Conservation (phyloP, 495 filamentous ascomycete species). For the Lasiosphaeriaceae sp. region DNA sequence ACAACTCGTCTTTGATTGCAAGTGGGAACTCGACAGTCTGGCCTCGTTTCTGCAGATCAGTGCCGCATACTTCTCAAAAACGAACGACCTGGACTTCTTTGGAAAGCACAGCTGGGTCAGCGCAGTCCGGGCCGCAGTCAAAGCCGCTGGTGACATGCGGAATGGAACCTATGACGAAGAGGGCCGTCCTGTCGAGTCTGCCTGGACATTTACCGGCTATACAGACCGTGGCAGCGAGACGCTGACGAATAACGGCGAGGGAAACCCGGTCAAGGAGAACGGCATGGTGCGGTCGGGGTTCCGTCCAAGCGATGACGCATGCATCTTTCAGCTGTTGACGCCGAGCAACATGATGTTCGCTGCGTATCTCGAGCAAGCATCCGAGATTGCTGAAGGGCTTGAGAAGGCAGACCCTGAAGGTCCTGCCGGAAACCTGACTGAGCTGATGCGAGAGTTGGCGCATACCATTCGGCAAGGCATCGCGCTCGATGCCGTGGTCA, state of each 20-base stretch:
- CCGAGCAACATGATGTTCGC: constrained; percentile 67
- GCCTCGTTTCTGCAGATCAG: constrained; percentile 60
- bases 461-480: constrained; percentile 50
- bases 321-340: constrained; percentile 56
- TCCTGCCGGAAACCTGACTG: constrained; percentile 40
- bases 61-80: constrained; percentile 53
- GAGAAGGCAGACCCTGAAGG: constrained; percentile 18
- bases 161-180: constrained; percentile 53
- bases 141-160: constrained; percentile 57
- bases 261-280: constrained; percentile 56
- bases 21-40: constrained; percentile 61
- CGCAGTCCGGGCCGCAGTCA: constrained; percentile 51
- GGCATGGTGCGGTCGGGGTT: constrained; percentile 61
- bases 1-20: constrained; percentile 57
- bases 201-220: constrained; percentile 55
- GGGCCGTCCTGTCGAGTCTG: constrained; percentile 48
- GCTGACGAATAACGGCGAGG: constrained; percentile 57
- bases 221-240: constrained; percentile 58
- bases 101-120: constrained; percentile 56
- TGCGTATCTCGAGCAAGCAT: constrained; percentile 50
- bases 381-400: constrained; percentile 51
- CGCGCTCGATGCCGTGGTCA: constrained; percentile 32
- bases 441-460: constrained; percentile 50
- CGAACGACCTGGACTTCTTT: constrained; percentile 55
- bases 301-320: constrained; percentile 59